Percentiles rank a stretch among this genome's conserved stretches.
phyloP scores from a whole-genome alignment of 73 alveolate species.

The Paramecium sexaurelia region DNA sequence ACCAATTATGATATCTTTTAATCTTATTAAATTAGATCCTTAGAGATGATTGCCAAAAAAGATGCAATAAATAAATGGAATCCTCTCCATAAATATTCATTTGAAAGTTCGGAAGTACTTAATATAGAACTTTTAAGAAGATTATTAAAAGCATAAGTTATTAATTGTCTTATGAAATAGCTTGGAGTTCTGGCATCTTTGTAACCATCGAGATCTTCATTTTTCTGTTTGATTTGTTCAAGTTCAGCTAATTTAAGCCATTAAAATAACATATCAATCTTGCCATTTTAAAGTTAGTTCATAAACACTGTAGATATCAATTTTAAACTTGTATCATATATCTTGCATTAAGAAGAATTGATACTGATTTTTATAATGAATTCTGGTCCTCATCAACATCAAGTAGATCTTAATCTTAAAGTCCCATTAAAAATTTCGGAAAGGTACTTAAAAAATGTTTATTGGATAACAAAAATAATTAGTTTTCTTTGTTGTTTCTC shows the following conservation, averaged over 20 bases:
- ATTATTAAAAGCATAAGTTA: background rate
- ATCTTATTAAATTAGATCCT: background rate
- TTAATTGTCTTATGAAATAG: background rate
- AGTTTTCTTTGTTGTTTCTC: conserved; percentile 30
- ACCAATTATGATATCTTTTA: background rate
- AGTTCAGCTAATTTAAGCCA: conserved; percentile 16
- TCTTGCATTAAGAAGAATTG: background rate
- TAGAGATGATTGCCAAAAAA: background rate
- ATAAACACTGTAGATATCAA: background rate
- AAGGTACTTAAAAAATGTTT: conserved; percentile 35
- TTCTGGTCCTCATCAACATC: background rate
- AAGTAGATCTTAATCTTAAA: background rate
- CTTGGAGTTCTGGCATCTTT: background rate
- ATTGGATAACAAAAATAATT: background rate
- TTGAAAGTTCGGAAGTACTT: background rate
- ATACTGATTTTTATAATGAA: conserved; percentile 6
- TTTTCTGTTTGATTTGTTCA: background rate
- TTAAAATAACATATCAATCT: conserved; percentile 13
- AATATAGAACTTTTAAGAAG: background rate
- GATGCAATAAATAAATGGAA: background rate
- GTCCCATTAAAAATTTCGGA: conserved; percentile 1
- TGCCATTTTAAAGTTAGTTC: background rate
- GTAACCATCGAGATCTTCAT: conserved; percentile 44
- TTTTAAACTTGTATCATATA: conserved; percentile 23
- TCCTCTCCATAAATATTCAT: background rate